Evolutionary conservation across 768 basidiomycete genomes (phyloP).

Genomic region (Agaricus blazei): DNA sequence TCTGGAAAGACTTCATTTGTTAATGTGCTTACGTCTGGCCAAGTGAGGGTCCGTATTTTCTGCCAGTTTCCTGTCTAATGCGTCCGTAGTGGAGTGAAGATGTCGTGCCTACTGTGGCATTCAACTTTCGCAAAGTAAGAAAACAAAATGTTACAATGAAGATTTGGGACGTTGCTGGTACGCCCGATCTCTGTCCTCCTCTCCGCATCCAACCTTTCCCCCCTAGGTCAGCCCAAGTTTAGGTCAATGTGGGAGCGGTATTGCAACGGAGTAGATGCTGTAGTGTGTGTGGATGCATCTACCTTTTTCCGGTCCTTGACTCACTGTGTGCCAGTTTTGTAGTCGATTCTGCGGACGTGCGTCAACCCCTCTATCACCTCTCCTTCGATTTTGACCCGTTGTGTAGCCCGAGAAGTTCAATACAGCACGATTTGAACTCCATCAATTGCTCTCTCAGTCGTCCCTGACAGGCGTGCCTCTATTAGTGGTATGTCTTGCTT

Average conservation of each 20-base stretch:
- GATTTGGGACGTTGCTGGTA: constrained; percentile 94
- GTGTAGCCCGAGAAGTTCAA: constrained; percentile 74
- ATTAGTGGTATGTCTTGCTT: constrained; percentile 58
- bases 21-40: constrained; percentile 85
- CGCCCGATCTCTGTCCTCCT: constrained; percentile 15
- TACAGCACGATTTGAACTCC: constrained; percentile 78
- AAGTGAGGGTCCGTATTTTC: constrained; percentile 34
- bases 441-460: constrained; percentile 67
- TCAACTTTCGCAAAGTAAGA: constrained; percentile 83
- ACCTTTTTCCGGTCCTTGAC: neutral
- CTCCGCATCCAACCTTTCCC: neutral
- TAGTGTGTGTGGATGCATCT: constrained; percentile 55
- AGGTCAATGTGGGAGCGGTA: constrained; percentile 96
- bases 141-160: constrained; percentile 90
- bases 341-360: constrained; percentile 86
- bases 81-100: constrained; percentile 82
- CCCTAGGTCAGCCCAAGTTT: constrained; percentile 83
- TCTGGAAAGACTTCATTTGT: constrained; percentile 95
- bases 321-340: constrained; percentile 61
- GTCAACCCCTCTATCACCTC: constrained; percentile 20
- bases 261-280: constrained; percentile 88
- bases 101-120: constrained; percentile 93
- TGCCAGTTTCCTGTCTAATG: no score
- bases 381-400: neutral
- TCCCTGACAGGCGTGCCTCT: constrained; percentile 69